Evolutionary conservation across 2,329 filamentous ascomycete genomes (phyloP), one percentile per base, ranked within the genome.

Genomic region (Gnomoniopsis sp.): DNA sequence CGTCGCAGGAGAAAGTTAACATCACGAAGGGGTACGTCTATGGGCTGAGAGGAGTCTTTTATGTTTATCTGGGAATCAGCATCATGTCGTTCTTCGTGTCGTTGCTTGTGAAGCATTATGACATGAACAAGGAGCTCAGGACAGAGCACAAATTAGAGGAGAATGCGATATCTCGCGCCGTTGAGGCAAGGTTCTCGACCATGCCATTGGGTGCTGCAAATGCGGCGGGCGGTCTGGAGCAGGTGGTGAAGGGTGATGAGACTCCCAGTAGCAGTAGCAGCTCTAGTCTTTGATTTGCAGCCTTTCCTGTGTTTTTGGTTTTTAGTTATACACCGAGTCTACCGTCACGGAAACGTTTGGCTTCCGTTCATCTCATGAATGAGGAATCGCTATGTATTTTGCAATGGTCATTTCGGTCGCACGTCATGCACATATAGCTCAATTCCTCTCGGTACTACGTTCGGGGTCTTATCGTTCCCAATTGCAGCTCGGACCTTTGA

Each of bases 21-120:
- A 63, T 60, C 34, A n/a, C 46, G 38, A 41, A 49, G 53, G 77
- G 77, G 12, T 86, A 86, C 65, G 79, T 78, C 2, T 77, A 81
- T 63, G 80, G 79, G 47, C 67, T 86, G 65, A 75, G 73, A 58
- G 78, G 78, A 48, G 78, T 86, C 19, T 85, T 79, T 75, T 75
- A 77, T 38, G 76, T 83, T 34, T 77, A 82, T 68, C 75, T 79
- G 33, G 83, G 71, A 0, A 72, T 86, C 38, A 74, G 76, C 1
- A 79, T 70, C 0, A 67, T 83, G 2, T 80, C 79, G 2, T 69
- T 85, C 36, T 50, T 84, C 38, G 70, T 79, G 51, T 84, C 79
- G 64, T 60, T 82, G 1, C 77, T 80, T 61, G 82, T 83, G 26
- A 74, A 81, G 64, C 75, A 73, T 38, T 76, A 78, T 66, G 72